A percentile compares a stretch with the other conserved stretches of the same genome.
phyloP scores from a whole-genome alignment of 2,329 filamentous ascomycete species.

The Graphium sp. region DNA sequence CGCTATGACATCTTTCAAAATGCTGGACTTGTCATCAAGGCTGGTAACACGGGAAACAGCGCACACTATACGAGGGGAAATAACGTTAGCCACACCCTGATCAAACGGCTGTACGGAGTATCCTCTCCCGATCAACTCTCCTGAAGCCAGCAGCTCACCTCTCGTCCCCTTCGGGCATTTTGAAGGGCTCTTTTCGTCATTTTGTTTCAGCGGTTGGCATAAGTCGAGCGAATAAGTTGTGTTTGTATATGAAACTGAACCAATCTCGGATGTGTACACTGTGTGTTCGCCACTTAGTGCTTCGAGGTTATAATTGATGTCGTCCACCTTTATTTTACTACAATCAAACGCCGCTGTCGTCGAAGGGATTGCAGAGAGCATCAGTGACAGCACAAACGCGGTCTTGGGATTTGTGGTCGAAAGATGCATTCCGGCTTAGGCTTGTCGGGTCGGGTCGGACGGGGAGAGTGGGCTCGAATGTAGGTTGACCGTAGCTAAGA shows the following conservation, averaged over 20 bases:
- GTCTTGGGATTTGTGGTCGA: neutral
- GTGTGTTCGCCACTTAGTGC: slow-evolving; percentile 50
- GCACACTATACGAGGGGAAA: slow-evolving; percentile 35
- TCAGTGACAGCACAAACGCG: slow-evolving; percentile 13
- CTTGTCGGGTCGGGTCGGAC: neutral
- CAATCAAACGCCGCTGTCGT: slow-evolving; percentile 40
- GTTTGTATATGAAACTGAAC: slow-evolving; percentile 41
- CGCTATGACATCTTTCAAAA: slow-evolving; percentile 42
- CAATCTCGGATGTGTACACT: slow-evolving; percentile 40
- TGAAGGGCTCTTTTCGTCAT: slow-evolving; percentile 38
- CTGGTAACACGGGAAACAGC: slow-evolving; percentile 47
- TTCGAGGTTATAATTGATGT: slow-evolving; percentile 45
- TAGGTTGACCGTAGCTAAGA: neutral
- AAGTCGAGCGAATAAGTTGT: slow-evolving; percentile 72
- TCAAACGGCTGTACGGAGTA: no score
- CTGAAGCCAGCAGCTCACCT: slow-evolving; percentile 28
- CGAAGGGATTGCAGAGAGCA: slow-evolving; percentile 17
- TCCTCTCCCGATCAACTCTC: no score
- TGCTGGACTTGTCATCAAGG: slow-evolving; percentile 25
- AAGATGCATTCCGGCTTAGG: neutral
- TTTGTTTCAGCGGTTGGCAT: slow-evolving; percentile 49
- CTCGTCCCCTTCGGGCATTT: slow-evolving; percentile 55
- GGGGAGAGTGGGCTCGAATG: neutral
- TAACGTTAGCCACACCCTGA: no score
- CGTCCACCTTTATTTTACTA: slow-evolving; percentile 40